Base-by-base conservation (phyloP, 441 rosid genomes). In the Brassica hybrid region DNA sequence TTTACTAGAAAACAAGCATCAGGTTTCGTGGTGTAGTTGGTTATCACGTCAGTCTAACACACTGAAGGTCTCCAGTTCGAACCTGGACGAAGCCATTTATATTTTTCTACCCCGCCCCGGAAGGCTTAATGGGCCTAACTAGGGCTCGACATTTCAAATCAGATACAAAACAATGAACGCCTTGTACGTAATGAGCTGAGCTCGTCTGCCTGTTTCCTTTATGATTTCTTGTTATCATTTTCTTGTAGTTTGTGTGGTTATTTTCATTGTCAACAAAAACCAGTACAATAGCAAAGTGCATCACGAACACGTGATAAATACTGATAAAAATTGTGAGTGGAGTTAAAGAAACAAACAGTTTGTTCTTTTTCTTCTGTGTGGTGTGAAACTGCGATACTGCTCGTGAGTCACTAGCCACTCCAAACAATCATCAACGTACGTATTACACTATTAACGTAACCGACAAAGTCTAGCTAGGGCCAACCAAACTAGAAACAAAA, bases 31-130 rank as follows among this genome's bases (percentile, higher is more conserved):
- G 97, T 94, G 95, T 88, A 90, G 97, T 91, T 92, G 98, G 97
- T 92, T 94, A 89, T 91, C 98, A 89, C 97, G 95, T 95, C 92
- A 90, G 94, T 93, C 94, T 91, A 93, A 90, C 98, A 89, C 97
- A 88, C 90, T 86, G 95, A 90, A 95, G 97, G 95, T 90, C 97
- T 90, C 89, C 92, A 88, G 91, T 90, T 89, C 88, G 83, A 91
- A 65, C 75, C 85, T 87, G 95, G 93, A 94, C 90, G 71, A 68
- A 68, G 72, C 61, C 72, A 68, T 45, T 52, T 54, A 4, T 45
- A 1, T 7, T 17, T 17, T 54, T 14, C 18, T n/a, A 6, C 54
- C n/a, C n/a, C 54, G 2, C 21, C 12, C 60, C 30, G 23, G 8
- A 18, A 18, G 23, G 63, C 6, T 62, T 62, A 43, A 50, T 32